Evolutionary conservation across 2,329 filamentous ascomycete genomes (phyloP), one percentile per base, ranked within the genome.

Genomic region (Zymoseptoria brevis): DNA sequence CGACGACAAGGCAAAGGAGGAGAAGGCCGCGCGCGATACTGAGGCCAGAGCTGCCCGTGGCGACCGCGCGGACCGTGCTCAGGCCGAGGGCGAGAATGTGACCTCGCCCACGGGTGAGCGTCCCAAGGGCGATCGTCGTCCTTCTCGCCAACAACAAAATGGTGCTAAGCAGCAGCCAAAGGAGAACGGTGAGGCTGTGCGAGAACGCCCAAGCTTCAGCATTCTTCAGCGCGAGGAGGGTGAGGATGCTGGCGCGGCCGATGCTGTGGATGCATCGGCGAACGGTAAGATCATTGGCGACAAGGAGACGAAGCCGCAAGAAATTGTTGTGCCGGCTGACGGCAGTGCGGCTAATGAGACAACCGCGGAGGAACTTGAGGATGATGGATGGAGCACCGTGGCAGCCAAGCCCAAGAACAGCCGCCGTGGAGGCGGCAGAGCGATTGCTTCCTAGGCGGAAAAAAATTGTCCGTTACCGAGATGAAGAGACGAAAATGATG

Each of bases 1-100:
- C 0, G 90, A 94, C 1, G 90, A 94, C 63, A 94, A 92, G 79
- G 87, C 84, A 51, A 91, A 90, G 75, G 90, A 85, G 55, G 85
- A 86, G 65, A 83, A 80, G 73, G 65, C 68, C 58, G 74, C 75
- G 29, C 81, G 81, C 55, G 86, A 88, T 67, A 81, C 84, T 54
- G 81, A 80, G n/a, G 76, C 82, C 22, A 85, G 85, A 73, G 81
- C 83, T 61, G 81, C 66, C 11, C 68, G 69, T 51, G 70, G 65
- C 11, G 69, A 71, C 19, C 63, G 70, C 59, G 65, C 67, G 53
- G 68, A 70, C 55, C 65, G 64, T 49, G 69, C 69, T 29, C 71
- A 76, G 56, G 56, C 67, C 24, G 67, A 68, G 24, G 54, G 68
- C 64, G 62, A 68, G 60, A 63, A 74, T 68, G 65, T 62, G 48